Evolutionary conservation across 352 stramenopile species (phyloP), one percentile per base, ranked within the genome.

Genomic region (Pythium insidiosum): DNA sequence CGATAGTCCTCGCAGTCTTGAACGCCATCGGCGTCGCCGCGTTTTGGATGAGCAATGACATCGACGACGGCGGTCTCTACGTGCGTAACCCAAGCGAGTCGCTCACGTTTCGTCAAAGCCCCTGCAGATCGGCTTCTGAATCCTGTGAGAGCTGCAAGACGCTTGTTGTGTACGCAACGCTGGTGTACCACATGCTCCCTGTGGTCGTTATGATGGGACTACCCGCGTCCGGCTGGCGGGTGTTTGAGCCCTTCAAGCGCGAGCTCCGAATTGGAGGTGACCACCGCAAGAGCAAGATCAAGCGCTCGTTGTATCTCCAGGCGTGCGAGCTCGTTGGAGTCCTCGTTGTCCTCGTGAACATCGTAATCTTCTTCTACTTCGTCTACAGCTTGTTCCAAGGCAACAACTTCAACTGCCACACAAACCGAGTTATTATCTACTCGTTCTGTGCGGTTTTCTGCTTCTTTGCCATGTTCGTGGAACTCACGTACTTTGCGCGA

Each of bases 401-500:
- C 49, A 68, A 79, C 43, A 80, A 71, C 30, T 87, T 91, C 35
- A 53, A 76, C 39, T 91, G 79, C 52, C 63, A 51, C 19, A 19
- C 52, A 13, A 47, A 38, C 1, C 41, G 31, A 10, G 53, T 69
- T 1, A 63, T 70, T 11, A 40, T 53, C 19, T 92, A 82, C 49
- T 51, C 68, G 5, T 18, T 65, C 19, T 63, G 63, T 18, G 74
- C 70, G 0, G 50, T 81, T 15, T 33, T 82, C 10, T 69, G 56
- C 22, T 88, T 74, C 45, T 44, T 83, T 20, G 53, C 50, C 25
- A 68, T 73, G n/a, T 78, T 87, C 19, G 43, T 84, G 16, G 68
- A 84, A 47, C 58, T 93, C 35, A 80, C 67, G 31, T 83, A 82
- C 50, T 93, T 90, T 53, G 71, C 77, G 18, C 80, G 77, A 10